Base-by-base conservation (phyloP, 2,329 filamentous ascomycete genomes). In the Furcasterigmium sp. region DNA sequence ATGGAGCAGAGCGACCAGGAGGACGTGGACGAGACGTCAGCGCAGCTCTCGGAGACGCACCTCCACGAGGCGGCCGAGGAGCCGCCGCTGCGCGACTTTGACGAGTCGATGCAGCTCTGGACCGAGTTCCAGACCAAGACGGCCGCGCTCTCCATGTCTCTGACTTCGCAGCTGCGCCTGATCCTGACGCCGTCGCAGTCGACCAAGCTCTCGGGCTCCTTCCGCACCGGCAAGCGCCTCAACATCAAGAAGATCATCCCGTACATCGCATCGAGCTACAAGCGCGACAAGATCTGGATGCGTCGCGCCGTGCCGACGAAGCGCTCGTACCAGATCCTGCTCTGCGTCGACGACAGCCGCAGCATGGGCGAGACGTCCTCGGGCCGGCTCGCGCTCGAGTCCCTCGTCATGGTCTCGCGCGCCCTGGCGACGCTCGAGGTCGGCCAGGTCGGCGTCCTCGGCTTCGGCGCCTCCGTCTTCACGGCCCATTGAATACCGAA, bases 251-350 rank as follows among this genome's bases (percentile, higher is more conserved):
- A 91, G 54, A 98, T 99, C 67, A 98, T 99, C 56, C 93, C 94
- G 0, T 99, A 98, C 69, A 97, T 99, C 54, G 93, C 94, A 2
- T 97, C 91, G 1, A 85, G 87, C 60, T 98, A 96, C 76, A 97
- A 96, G 74, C 87, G 93, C 47, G 93, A 99, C 78, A 98, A 98
- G 75, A 99, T 99, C 67, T 99, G 93, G 93, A 95, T 98, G 85
- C 86, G 94, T 13, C 83, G 94, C 44, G 85, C 82, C 26, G 82
- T 95, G 39, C 94, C 94, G 1, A 91, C 85, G 29, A 97, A 97
- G 68, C 85, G 94, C 32, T 85, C 84, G 45, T 98, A 98, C 67
- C 94, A 99, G 65, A 94, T 98, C 63, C 82, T 98, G 70, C 84
- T 99, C 39, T 94, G 93, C 30, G 89, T 99, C 29, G 93, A 99